Evolutionary conservation across 176 grass and related monocot genomes (phyloP).

Genomic region (Triticum dicoccoides): DNA sequence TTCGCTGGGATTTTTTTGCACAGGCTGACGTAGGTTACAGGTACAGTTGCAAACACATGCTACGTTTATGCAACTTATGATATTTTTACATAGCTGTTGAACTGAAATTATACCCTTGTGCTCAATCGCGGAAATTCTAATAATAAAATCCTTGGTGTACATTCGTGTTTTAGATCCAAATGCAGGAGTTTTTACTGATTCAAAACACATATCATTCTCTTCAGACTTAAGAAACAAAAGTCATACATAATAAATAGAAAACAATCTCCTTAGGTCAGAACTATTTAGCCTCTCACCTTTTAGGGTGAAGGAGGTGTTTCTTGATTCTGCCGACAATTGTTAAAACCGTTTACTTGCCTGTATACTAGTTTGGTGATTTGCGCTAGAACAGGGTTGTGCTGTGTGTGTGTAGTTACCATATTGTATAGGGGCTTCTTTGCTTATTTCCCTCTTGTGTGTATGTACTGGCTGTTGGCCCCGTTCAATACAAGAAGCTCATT

Average conservation of each 20-base stretch:
- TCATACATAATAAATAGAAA: not conserved
- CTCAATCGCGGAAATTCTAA: not conserved
- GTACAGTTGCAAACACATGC: not conserved
- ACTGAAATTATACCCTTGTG: not conserved
- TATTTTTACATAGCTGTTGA: not conserved
- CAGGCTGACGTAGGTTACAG: not conserved
- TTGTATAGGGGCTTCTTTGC: too few species aligned
- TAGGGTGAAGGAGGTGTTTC: not conserved
- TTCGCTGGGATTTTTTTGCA: not conserved
- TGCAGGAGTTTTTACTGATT: not conserved
- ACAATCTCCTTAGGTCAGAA: not conserved
- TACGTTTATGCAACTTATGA: not conserved
- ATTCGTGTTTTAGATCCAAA: not conserved
- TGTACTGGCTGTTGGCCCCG: too few species aligned
- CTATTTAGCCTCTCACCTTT: not conserved
- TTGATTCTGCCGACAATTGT: too few species aligned
- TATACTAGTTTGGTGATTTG: too few species aligned
- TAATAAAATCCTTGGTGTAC: not conserved
- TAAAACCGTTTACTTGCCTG: too few species aligned
- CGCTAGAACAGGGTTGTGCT: too few species aligned
- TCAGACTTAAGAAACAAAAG: not conserved
- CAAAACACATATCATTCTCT: not conserved
- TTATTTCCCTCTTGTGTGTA: too few species aligned
- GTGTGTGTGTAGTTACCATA: too few species aligned
- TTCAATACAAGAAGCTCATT: too few species aligned